Evolutionary conservation across 139 green algal species (phyloP), one percentile per base, ranked within the genome.

Genomic region (Chlamydomonas incerta): DNA sequence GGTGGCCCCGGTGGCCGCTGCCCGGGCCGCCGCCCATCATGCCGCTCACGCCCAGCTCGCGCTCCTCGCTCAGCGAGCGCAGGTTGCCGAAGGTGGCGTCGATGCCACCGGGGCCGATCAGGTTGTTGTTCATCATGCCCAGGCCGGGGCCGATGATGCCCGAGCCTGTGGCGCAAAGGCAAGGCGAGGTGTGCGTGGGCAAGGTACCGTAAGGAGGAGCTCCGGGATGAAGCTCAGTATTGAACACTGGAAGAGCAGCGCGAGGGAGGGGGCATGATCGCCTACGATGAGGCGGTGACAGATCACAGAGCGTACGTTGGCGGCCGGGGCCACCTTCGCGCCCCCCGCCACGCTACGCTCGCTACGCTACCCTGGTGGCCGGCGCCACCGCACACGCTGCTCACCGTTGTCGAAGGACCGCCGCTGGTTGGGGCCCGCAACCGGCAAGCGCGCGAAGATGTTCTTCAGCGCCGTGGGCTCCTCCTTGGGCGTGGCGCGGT

Each of bases 401-500:
- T 10, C 14, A 92, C 91, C 91, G 68, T 94, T 94, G 82, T 94
- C 91, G 81, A 93, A 94, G 0, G 91, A 94, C 34, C 91, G 83
- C 21, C 91, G 86, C 83, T 91, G 88, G 13, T 31, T 35, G 28
- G 67, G 65, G 14, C 77, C 18, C 20, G 55, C 2, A 73, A 86
- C 74, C 24, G 82, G 86, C 68, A 88, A 63, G 23, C 77, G 82
- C 9, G 87, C 65, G 26, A 90, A 80, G 34, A 90, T 77, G 68
- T 69, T 86, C 50, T 88, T 87, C 4, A 88, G 71, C 31, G 50
- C 74, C 10, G 87, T 85, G 13, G 82, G 83, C 87, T 92, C 89
- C 72, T 96, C 96, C 88, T 98, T 98, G 41, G 96, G 96, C 0
- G 94, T 97, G 10, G 96, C 96, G 24, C 94, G 75, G 89, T 98